Conservation (phyloP, 306 rosid genomes). For the Gleditsia sinensis region DNA sequence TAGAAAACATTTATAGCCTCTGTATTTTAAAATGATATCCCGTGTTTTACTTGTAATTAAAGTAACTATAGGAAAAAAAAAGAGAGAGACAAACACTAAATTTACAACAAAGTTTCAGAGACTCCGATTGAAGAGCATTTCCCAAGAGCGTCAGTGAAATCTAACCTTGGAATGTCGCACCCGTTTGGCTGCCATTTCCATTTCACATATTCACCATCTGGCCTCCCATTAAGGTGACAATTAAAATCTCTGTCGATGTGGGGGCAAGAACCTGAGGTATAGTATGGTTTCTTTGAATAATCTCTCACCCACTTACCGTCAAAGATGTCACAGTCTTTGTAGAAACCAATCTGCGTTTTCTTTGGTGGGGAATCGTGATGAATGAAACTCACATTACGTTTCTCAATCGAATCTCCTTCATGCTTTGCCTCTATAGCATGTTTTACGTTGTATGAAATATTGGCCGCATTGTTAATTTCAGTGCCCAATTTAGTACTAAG, state of each 20-base stretch:
- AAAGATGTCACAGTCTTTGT: conserved; percentile 64
- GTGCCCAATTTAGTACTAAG: neutral
- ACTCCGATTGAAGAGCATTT: neutral
- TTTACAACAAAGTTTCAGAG: neutral
- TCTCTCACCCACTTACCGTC: conserved; percentile 90
- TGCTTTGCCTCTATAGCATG: neutral
- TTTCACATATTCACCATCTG: conserved; percentile 65
- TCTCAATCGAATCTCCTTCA: neutral
- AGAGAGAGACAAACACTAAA: too few species aligned
- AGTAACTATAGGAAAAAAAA: neutral
- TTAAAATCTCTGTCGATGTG: conserved; percentile 69
- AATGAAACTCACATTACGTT: conserved; percentile 17
- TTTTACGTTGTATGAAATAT: conserved; percentile 16
- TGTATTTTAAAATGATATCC: neutral
- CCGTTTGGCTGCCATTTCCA: conserved; percentile 96
- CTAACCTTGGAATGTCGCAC: conserved; percentile 82
- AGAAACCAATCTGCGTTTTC: conserved; percentile 31
- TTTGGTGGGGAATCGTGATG: conserved; percentile 13
- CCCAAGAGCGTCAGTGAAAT: neutral
- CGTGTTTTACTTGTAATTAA: neutral
- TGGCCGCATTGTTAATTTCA: conserved; percentile 24
- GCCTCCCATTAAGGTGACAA: conserved; percentile 77
- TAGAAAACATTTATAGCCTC: neutral
- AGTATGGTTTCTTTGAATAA: conserved; percentile 77
- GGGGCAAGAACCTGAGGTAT: conserved; percentile 85